Evolutionary conservation across 257 asterid genomes (phyloP), one percentile per base, ranked within the genome.

Genomic region (Datura wrightii): DNA sequence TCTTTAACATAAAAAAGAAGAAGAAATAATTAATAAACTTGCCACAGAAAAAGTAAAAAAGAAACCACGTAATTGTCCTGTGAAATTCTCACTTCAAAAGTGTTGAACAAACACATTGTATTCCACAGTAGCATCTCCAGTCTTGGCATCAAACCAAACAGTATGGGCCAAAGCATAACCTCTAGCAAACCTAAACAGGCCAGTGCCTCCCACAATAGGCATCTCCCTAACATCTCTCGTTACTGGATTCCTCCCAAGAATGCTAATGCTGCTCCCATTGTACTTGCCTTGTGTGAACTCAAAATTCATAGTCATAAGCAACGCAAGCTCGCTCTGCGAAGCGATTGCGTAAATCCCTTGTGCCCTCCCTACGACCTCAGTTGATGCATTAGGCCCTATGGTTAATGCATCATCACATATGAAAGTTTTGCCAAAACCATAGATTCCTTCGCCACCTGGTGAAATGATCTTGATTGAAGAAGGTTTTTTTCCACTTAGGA

Each of bases 101-200:
- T 91, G 93, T 89, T 80, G 85, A 8, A 92, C 90, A 87, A 82
- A 92, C 79, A 92, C 91, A 84, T 94, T 85, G 67, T 92, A 92
- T 76, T 94, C 95, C 36, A 92, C 95, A 53, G 84, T 91, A 69
- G 94, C 97, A 91, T 91, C 90, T 46, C 92, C 94, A 14, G 91
- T 82, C 18, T n/a, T 66, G 1, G 50, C 14, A 63, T 70, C 80
- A 67, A 41, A 89, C 37, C 10, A 37, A 14, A 55, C 13, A 3
- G 93, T 89, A 84, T 90, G 91, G 0, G 94, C 98, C 86, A 89
- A 55, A 5, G 90, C 94, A 74, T 90, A 91, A 8, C 94, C 97
- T 44, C 94, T 90, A 4, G 89, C 92, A 56, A 94, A 90, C 41
- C 95, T 88, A 79, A 93, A 93, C 3, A 86, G 15, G 4, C 91